These are phyloP conservation scores for Chytriomyces sp. DNA, from an alignment of 192 early-diverging fungal species.

Conservation along the genomic window DNA sequence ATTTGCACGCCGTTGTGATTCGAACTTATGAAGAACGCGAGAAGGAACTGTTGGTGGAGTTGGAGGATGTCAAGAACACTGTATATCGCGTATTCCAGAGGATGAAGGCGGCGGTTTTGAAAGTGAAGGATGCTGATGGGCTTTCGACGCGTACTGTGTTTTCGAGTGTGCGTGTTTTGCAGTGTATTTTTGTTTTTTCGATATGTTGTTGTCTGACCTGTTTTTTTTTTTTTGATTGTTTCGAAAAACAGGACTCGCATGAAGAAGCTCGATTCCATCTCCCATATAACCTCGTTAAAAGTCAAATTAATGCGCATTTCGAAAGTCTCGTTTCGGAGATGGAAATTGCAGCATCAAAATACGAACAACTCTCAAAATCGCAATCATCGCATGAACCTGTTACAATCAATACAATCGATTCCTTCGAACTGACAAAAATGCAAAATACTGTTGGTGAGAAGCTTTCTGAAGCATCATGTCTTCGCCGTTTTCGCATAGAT, in stretches of 20 bases:
- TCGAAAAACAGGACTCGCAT: conserved; percentile 8
- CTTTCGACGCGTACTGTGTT: too few relatives aligned
- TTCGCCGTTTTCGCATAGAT: conserved; percentile 38
- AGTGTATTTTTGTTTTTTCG: background rate
- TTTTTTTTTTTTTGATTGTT: too few relatives aligned
- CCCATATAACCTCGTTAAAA: conserved; percentile 5
- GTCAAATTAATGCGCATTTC: background rate
- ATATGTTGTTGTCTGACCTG: too few relatives aligned
- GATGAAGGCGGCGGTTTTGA: background rate
- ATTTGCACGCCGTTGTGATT: conserved; percentile 11
- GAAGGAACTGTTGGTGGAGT: conserved; percentile 23
- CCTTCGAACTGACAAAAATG: too few relatives aligned
- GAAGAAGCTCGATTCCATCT: conserved; percentile 32
- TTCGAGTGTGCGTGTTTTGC: too few relatives aligned
- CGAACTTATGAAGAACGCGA: conserved; percentile 20
- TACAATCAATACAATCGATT: too few relatives aligned
- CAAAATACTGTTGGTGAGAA: too few relatives aligned
- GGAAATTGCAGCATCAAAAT: too few relatives aligned
- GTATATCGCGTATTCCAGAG: background rate
- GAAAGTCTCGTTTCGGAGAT: too few relatives aligned
- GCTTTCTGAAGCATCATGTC: too few relatives aligned
- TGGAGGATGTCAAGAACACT: conserved; percentile 1
- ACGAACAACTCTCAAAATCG: too few relatives aligned
- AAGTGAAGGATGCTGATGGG: conserved; percentile 15
- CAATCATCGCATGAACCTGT: too few relatives aligned